A percentile compares a stretch with the other conserved stretches of the same genome.
phyloP scores from a whole-genome alignment of 2,329 filamentous ascomycete species.

The Dactylonectria estremocensis region DNA sequence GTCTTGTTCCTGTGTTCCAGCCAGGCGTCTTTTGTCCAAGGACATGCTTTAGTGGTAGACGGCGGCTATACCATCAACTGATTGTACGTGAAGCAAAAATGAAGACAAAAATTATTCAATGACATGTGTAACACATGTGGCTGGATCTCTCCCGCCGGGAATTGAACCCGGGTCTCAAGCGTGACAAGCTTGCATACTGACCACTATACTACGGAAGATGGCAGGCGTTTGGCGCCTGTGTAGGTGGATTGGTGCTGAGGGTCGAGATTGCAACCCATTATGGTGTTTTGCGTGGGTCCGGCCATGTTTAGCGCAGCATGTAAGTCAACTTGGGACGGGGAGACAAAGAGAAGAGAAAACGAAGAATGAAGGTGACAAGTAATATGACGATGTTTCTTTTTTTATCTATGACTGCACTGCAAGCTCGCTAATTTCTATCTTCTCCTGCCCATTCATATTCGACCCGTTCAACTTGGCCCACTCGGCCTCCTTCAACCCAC shows the following conservation, averaged over 20 bases:
- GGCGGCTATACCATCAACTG: conserved; percentile 67
- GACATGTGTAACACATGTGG: neutral
- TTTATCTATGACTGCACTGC: neutral
- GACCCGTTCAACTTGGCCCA: conserved; percentile 13
- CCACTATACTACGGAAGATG: too few relatives aligned
- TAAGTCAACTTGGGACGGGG: too few relatives aligned
- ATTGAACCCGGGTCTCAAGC: too few relatives aligned
- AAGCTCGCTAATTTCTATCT: conserved; percentile 14
- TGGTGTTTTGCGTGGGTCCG: too few relatives aligned
- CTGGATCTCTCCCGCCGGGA: too few relatives aligned
- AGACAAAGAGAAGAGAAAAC: neutral
- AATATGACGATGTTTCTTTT: neutral
- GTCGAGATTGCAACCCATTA: too few relatives aligned
- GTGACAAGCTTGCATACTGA: too few relatives aligned
- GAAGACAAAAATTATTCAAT: conserved; percentile 1
- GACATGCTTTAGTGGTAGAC: conserved; percentile 67
- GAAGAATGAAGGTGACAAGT: neutral
- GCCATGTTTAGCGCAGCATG: too few relatives aligned
- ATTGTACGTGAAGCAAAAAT: conserved; percentile 18
- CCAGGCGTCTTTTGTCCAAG: conserved; percentile 66
- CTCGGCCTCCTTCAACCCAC: conserved; percentile 1
- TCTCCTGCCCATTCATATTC: neutral
- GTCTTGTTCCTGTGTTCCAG: conserved; percentile 65
- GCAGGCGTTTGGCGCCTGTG: too few relatives aligned
- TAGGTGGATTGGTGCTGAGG: too few relatives aligned